Base-by-base conservation (phyloP, 2,329 filamentous ascomycete genomes). In the Onygenales sp. region DNA sequence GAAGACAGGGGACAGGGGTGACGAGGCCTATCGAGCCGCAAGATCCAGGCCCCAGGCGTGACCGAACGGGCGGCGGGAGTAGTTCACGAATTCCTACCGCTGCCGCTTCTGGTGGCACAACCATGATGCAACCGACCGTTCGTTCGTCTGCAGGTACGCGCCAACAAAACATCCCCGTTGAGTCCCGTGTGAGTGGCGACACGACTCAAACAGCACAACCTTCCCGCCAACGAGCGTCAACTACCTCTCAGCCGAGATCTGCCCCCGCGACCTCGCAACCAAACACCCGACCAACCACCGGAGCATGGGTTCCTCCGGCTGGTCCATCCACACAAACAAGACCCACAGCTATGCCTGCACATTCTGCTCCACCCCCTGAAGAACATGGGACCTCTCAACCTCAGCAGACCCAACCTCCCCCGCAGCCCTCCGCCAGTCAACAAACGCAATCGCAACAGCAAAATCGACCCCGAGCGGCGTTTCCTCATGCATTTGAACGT, bases 401-500 rank as follows among this genome's bases (percentile, higher is more conserved):
- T 5, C 50, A 43, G 21, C 50, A 52, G 39, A 36, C 41, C 4
- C 32, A 44, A 5, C 31, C 17, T 39, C 41, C 39, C 2, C 49
- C 14, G 31, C 53, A 52, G 43, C 31, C 49, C 10, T 9, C 33
- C 32, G 41, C 11, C 21, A 39, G 45, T 46, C 50, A 51, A 33
- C 57, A 57, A 33, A 27, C 55, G 14, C 51, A 50, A 45, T 21
- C 52, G 14, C 55, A 57, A 36, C 57, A 58, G 43, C 49, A 44
- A 50, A 39, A 38, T 52, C 69, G 46, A 54, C 58, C 54, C 52
- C 58, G 83, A 54, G 88, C 86, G 46, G 84, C 85, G 0, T 97
- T 98, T 60, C 93, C 93, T 0, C 93, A 97, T 70, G 93, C 93
- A 0, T 98, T 98, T 64, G 92, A 98, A 70, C 82, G 93, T 56